These are phyloP conservation scores for Colletotrichum tropicale DNA, from an alignment of 2,329 filamentous ascomycete species.

Conservation along the genomic window DNA sequence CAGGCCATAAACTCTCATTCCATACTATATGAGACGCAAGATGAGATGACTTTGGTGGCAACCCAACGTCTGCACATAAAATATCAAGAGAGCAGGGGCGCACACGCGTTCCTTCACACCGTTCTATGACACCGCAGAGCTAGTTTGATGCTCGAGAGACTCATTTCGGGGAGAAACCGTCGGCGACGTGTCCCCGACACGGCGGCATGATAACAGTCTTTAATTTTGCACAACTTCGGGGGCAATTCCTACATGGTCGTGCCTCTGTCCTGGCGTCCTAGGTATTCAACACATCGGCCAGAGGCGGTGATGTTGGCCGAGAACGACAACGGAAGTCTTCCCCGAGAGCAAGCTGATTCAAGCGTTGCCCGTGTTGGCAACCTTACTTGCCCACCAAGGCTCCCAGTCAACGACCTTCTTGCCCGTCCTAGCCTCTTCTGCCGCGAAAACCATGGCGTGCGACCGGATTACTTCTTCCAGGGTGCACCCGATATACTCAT, in stretches of 20 bases:
- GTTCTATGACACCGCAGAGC: not conserved
- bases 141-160: not conserved
- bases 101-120: not conserved
- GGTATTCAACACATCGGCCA: not conserved
- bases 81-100: not conserved
- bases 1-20: not conserved
- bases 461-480: constrained; percentile 87
- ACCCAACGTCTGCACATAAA: not conserved
- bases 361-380: constrained; percentile 22
- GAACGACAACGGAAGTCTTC: not conserved
- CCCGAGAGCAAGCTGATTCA: not conserved
- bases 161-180: not conserved
- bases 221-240: not conserved
- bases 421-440: constrained; percentile 79
- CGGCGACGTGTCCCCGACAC: not conserved
- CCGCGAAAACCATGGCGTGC: constrained; percentile 92
- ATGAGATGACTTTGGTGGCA: not conserved
- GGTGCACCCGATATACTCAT: constrained; percentile 77
- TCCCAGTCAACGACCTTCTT: constrained; percentile 76
- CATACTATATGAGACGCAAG: not conserved
- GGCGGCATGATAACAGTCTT: not conserved
- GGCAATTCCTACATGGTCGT: not conserved
- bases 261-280: not conserved
- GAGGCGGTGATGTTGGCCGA: not conserved
- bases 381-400: constrained; percentile 70